Percentiles rank a stretch among this genome's conserved stretches.
Evolutionary conservation across 164 flowering plant species (phyloP).

Genomic region (Nymphaea colorata): DNA sequence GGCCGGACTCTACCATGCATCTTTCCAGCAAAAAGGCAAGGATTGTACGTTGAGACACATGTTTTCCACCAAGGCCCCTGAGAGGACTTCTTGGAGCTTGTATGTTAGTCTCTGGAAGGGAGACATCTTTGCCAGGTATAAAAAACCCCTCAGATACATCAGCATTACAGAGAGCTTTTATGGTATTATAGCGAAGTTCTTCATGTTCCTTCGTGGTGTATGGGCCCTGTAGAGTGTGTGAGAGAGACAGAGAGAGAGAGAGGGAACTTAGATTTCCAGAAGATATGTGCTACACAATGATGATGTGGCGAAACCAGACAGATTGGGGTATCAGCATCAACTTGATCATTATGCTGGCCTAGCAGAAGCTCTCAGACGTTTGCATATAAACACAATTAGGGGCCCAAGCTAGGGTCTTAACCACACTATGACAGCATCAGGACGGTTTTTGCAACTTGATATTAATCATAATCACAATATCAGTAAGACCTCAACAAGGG

Average conservation of each 20-base stretch:
- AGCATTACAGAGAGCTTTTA: constrained; percentile 40
- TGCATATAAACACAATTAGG: too few relatives aligned
- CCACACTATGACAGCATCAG: too few relatives aligned
- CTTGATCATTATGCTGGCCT: too few relatives aligned
- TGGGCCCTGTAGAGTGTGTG: constrained; percentile 9
- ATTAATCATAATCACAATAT: too few relatives aligned
- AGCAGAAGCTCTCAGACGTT: too few relatives aligned
- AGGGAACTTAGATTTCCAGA: background rate
- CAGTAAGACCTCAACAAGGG: too few relatives aligned
- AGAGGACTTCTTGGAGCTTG: constrained; percentile 18
- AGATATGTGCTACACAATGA: too few relatives aligned
- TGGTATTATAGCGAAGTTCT: constrained; percentile 15
- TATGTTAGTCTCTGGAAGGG: constrained; percentile 25
- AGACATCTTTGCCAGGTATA: constrained; percentile 26
- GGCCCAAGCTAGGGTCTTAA: too few relatives aligned
- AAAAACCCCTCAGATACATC: constrained; percentile 26
- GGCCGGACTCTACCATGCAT: constrained; percentile 35
- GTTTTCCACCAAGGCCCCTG: constrained; percentile 25
- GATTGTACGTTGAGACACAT: constrained; percentile 18
- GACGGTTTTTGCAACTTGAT: too few relatives aligned
- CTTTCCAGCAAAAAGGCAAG: constrained; percentile 38
- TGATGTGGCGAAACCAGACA: too few relatives aligned
- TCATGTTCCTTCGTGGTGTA: constrained; percentile 14
- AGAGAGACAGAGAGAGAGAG: background rate
- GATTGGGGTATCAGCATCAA: too few relatives aligned